phyloP scores from a whole-genome alignment of 2,329 filamentous ascomycete species.

The Fusarium agapanthi region DNA sequence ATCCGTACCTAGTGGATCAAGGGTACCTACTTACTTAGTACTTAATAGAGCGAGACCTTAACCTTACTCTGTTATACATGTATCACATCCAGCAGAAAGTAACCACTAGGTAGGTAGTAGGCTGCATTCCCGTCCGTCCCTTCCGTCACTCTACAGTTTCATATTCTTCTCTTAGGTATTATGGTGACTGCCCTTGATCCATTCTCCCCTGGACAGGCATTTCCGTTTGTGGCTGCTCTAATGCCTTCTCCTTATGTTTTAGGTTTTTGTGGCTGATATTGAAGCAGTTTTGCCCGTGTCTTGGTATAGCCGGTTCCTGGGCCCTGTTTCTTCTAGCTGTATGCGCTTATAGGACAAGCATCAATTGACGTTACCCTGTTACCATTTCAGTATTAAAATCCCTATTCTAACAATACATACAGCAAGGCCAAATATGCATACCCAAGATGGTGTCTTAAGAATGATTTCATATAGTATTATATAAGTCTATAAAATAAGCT shows the following conservation, averaged over 20 bases:
- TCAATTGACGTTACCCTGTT: not conserved
- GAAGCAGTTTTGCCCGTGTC: not conserved
- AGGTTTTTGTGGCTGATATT: conserved; percentile 4
- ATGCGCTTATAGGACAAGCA: not conserved
- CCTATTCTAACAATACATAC: not conserved
- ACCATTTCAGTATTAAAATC: not conserved
- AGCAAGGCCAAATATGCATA: not conserved
- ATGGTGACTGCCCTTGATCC: not conserved
- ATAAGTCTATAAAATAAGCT: not conserved
- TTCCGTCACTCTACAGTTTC: not conserved
- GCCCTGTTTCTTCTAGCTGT: not conserved
- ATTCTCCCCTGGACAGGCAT: not conserved
- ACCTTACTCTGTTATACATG: not conserved
- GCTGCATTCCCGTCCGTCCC: not conserved
- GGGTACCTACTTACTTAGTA: not conserved
- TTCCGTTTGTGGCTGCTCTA: not conserved
- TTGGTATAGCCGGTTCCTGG: not conserved
- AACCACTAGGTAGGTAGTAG: not conserved
- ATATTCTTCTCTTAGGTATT: not conserved
- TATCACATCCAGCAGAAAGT: not conserved
- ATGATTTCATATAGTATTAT: not conserved
- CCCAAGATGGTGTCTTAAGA: not conserved
- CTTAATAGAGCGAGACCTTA: not conserved
- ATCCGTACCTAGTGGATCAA: conserved; percentile 5
- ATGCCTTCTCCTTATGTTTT: not conserved